These are phyloP conservation scores for Fomitopsis schrenkii DNA, from an alignment of 1,284 basidiomycete genomes.

Conservation along the genomic window DNA sequence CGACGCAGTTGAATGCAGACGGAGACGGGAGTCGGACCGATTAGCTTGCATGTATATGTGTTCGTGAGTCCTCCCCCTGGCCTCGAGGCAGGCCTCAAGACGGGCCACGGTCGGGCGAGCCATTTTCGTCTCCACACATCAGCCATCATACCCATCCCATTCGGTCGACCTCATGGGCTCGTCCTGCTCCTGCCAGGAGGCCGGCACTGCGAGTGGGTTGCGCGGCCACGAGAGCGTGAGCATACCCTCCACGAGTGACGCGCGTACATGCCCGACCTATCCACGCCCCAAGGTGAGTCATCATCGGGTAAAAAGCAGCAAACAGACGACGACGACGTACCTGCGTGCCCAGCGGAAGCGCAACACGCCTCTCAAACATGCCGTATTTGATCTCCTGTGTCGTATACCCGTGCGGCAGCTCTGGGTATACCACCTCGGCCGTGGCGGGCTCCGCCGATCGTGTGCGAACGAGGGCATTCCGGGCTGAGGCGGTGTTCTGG, in stretches of 20 bases:
- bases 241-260: conserved; percentile 21
- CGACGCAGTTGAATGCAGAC: neutral
- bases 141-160: neutral
- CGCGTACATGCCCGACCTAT: conserved; percentile 19
- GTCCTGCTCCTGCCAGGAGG: neutral
- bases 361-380: conserved; percentile 41
- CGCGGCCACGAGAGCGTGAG: conserved; percentile 23
- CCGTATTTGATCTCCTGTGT: conserved; percentile 51
- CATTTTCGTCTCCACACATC: neutral
- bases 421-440: neutral
- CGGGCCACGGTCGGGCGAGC: neutral
- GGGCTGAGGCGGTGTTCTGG: neutral
- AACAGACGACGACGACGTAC: conserved; percentile 29
- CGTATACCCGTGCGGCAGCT: conserved; percentile 17
- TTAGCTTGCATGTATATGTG: neutral
- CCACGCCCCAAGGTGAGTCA: neutral
- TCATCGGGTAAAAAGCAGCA: too few species aligned
- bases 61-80: too few species aligned
- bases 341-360: conserved; percentile 42
- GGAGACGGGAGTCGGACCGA: neutral
- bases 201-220: conserved; percentile 7
- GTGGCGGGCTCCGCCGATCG: conserved; percentile 4
- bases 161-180: neutral
- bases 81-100: too few species aligned
- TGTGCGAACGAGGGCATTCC: neutral